These are phyloP conservation scores for Ceratobasidium theobromae DNA, from an alignment of 1,284 basidiomycete genomes.

Conservation along the genomic window DNA sequence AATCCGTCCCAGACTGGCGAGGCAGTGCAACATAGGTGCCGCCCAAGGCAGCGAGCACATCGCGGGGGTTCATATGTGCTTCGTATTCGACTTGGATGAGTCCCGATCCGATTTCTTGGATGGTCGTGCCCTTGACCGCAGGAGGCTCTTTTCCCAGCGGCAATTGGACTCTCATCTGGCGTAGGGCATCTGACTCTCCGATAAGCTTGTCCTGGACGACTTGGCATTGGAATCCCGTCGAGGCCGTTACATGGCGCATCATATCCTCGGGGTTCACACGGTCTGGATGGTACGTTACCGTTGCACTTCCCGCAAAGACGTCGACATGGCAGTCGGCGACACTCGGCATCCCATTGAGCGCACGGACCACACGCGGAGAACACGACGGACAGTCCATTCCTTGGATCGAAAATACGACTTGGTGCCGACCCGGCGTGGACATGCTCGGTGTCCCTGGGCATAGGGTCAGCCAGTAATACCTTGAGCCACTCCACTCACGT, in stretches of 20 bases:
- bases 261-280: not conserved
- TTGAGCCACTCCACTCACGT: not conserved
- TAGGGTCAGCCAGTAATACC: not conserved
- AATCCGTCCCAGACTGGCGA: slow-evolving; percentile 1
- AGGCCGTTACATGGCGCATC: not conserved
- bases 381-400: slow-evolving; percentile 39
- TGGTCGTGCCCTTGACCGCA: not conserved
- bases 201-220: not conserved
- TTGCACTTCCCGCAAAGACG: slow-evolving; percentile 29
- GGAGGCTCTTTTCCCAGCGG: too few relatives aligned
- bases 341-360: slow-evolving; percentile 22
- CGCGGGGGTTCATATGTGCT: slow-evolving; percentile 6
- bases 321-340: slow-evolving; percentile 25
- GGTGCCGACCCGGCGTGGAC: not conserved
- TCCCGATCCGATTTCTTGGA: not conserved
- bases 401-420: not conserved
- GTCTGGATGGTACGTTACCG: slow-evolving; percentile 25
- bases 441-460: not conserved
- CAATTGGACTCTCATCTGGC: not conserved
- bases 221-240: not conserved
- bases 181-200: not conserved
- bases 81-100: slow-evolving; percentile 12
- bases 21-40: slow-evolving; percentile 12
- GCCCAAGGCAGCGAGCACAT: slow-evolving; percentile 29
- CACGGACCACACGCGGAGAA: slow-evolving; percentile 30